Percentiles rank a stretch among this genome's conserved stretches.
Conservation (phyloP, 1,284 basidiomycete species). For the Tremellales sp. region DNA sequence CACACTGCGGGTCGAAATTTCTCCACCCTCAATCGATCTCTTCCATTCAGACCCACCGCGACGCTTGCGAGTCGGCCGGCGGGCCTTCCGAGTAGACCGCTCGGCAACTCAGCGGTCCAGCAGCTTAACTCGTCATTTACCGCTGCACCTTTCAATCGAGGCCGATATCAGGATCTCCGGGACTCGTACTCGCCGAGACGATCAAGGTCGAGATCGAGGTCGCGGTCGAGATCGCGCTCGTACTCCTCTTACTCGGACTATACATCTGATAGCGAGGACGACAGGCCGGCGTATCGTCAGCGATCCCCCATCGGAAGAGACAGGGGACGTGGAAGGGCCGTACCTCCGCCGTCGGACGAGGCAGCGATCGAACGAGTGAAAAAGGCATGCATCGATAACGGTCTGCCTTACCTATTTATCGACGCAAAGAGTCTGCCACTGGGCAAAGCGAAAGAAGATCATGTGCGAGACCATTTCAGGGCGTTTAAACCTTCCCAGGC, state of each 20-base stretch:
- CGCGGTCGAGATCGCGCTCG: constrained; percentile 23
- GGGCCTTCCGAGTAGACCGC: constrained; percentile 8
- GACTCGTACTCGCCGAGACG: constrained; percentile 18
- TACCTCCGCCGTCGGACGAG: constrained; percentile 11
- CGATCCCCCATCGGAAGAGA: constrained; percentile 14
- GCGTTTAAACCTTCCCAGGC: constrained; percentile 40
- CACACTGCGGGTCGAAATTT: constrained; percentile 18
- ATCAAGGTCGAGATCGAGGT: constrained; percentile 18
- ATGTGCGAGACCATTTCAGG: constrained; percentile 42
- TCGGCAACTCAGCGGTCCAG: constrained; percentile 5
- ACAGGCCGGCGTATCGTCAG: constrained; percentile 10
- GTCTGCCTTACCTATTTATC: constrained; percentile 37
- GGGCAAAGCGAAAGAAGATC: constrained; percentile 20
- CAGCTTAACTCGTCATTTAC: constrained; percentile 27
- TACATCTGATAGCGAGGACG: constrained; percentile 27
- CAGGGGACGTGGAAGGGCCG: constrained; percentile 2
- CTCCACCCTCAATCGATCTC: constrained; percentile 18
- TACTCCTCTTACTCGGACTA: constrained; percentile 27
- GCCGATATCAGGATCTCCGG: constrained; percentile 2
- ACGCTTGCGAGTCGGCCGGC: constrained; percentile 5
- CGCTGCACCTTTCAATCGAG: constrained; percentile 21
- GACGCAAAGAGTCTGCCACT: constrained; percentile 31
- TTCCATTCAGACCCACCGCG: constrained; percentile 10
- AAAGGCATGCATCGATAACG: constrained; percentile 32
- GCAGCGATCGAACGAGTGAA: constrained; percentile 29